Percentiles rank a stretch among this genome's conserved stretches.
Evolutionary conservation across 305 asterid species (phyloP).

Genomic region (Fraxinus sp.): DNA sequence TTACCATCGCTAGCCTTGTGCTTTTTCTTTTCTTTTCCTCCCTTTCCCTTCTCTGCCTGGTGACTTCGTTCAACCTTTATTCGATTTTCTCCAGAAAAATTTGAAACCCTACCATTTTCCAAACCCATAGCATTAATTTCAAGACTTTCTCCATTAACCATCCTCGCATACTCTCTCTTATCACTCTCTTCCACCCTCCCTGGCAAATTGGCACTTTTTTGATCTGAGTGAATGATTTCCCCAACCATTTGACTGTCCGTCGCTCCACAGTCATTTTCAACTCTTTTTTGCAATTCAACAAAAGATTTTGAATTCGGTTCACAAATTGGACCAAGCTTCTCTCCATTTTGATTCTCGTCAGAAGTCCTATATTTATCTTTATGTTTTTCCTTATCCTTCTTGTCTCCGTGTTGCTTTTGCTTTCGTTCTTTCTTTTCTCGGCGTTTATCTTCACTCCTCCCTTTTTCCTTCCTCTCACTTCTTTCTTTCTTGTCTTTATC

Average conservation of each 20-base stretch:
- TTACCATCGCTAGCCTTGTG: slow-evolving; percentile 23
- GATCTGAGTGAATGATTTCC: slow-evolving; percentile 31
- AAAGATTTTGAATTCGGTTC: slow-evolving; percentile 25
- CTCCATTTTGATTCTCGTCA: slow-evolving; percentile 41
- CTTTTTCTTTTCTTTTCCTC: slow-evolving; percentile 36
- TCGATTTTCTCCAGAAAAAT: slow-evolving; percentile 30
- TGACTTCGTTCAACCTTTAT: slow-evolving; percentile 29
- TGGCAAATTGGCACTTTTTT: slow-evolving; percentile 18
- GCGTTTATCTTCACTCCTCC: slow-evolving; percentile 45
- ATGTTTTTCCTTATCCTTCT: slow-evolving; percentile 37
- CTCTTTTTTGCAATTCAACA: slow-evolving; percentile 44
- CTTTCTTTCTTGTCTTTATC: slow-evolving; percentile 53
- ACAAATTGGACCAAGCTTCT: slow-evolving; percentile 30
- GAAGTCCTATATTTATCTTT: slow-evolving; percentile 33
- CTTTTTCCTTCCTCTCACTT: slow-evolving; percentile 51
- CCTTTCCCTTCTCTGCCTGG: slow-evolving; percentile 33
- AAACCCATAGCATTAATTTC: slow-evolving; percentile 31
- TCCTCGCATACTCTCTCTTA: slow-evolving; percentile 28
- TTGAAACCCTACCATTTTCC: slow-evolving; percentile 37
- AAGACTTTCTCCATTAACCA: slow-evolving; percentile 37
- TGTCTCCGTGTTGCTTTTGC: slow-evolving; percentile 50
- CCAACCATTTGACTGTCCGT: slow-evolving; percentile 30
- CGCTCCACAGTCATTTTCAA: slow-evolving; percentile 43
- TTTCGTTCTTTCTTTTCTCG: slow-evolving; percentile 57
- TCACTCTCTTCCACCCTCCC: slow-evolving; percentile 33